Evolutionary conservation across 768 basidiomycete genomes (phyloP).

Genomic region (Tubosaeta brunneosetosa): DNA sequence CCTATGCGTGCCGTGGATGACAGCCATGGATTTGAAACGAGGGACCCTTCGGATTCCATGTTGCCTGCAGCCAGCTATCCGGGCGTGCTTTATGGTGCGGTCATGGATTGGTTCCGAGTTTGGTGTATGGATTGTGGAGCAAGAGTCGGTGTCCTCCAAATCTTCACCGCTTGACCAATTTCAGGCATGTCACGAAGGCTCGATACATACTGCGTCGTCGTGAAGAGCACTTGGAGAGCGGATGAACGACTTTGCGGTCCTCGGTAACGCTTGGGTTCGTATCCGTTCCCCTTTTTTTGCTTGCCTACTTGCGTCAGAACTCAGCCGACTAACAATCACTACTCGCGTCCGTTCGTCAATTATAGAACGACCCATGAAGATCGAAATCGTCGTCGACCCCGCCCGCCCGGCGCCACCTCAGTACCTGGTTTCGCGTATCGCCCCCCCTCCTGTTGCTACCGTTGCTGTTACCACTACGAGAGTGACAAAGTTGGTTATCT

Average conservation of each 20-base stretch:
- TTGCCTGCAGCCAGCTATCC: conserved; percentile 23
- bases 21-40: conserved; percentile 19
- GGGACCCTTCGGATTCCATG: conserved; percentile 24
- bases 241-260: conserved; percentile 22
- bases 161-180: conserved; percentile 33
- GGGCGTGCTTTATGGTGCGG: conserved; percentile 26
- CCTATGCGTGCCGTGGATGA: conserved; percentile 18
- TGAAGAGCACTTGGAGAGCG: conserved; percentile 19
- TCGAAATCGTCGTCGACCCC: conserved; percentile 94
- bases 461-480: conserved; percentile 20
- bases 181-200: conserved; percentile 28
- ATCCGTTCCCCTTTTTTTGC: conserved; percentile 42
- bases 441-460: conserved; percentile 50
- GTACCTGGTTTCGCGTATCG: conserved; percentile 79
- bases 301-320: conserved; percentile 33
- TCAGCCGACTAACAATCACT: conserved; percentile 34
- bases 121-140: conserved; percentile 32
- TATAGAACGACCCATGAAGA: conserved; percentile 96
- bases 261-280: conserved; percentile 30
- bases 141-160: conserved; percentile 24
- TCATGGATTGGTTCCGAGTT: conserved; percentile 30
- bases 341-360: conserved; percentile 32
- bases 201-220: conserved; percentile 16
- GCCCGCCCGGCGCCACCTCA: conserved; percentile 54
- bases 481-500: conserved; percentile 33